These are phyloP conservation scores for Colletotrichum endophyticum DNA, from an alignment of 2,329 filamentous ascomycete species.

Conservation along the genomic window DNA sequence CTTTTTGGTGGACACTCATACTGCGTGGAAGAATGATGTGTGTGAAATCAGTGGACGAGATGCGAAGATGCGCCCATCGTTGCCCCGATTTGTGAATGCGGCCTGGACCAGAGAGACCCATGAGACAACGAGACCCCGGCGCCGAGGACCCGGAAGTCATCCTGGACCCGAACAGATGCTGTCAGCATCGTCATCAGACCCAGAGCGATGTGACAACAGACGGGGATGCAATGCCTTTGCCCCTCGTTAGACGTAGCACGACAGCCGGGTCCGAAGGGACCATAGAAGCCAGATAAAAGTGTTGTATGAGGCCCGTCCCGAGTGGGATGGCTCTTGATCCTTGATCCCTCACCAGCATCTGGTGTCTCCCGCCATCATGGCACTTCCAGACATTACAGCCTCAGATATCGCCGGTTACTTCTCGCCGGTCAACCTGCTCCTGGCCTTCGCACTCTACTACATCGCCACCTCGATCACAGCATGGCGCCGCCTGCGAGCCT, in stretches of 20 bases:
- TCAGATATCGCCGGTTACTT: background rate
- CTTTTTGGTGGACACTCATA: background rate
- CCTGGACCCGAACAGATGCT: background rate
- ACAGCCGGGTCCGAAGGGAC: background rate
- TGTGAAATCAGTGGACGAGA: background rate
- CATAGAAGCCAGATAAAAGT: background rate
- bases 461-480: constrained; percentile 25
- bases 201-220: background rate
- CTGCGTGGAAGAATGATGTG: background rate
- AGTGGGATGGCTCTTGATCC: background rate
- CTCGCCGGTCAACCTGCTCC: background rate
- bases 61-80: background rate
- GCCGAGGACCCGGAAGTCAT: background rate
- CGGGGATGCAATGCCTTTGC: background rate
- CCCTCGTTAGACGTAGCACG: background rate
- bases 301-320: background rate
- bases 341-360: background rate
- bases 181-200: background rate
- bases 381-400: background rate
- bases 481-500: constrained; percentile 27
- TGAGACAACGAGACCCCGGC: background rate
- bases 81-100: background rate
- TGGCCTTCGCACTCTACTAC: constrained; percentile 14
- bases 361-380: background rate
- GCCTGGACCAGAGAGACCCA: background rate